A percentile compares a stretch with the other conserved stretches of the same genome.
These are phyloP conservation scores for Clitopilus hobsonii DNA, from an alignment of 768 basidiomycete species.

Conservation along the genomic window DNA sequence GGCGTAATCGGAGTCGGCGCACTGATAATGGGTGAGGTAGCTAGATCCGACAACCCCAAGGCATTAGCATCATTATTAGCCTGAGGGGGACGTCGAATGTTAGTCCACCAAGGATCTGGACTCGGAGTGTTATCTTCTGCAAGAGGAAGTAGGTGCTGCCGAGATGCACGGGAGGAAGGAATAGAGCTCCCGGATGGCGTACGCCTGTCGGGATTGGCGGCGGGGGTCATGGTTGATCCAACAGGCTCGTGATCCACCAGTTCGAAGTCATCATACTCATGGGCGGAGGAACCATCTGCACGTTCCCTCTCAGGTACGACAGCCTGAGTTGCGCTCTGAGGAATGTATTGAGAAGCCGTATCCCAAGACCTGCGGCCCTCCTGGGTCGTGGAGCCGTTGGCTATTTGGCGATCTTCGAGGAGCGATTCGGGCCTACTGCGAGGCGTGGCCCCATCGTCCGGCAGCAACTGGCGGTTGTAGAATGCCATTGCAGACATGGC, in stretches of 20 bases:
- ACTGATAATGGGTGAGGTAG: neutral
- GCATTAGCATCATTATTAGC: neutral
- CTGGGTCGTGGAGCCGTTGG: neutral
- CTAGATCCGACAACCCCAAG: neutral
- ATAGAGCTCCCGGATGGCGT: neutral
- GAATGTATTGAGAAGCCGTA: neutral
- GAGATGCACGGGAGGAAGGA: neutral
- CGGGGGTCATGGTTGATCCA: neutral
- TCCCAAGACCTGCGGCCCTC: neutral
- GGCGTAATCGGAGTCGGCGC: constrained; percentile 1
- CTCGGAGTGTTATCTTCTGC: neutral
- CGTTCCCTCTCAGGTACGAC: neutral
- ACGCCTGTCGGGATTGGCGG: neutral
- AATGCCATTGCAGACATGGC: neutral
- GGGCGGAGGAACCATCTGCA: neutral
- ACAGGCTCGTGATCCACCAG: neutral
- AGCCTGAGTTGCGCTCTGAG: neutral
- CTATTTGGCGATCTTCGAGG: neutral
- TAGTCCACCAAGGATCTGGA: neutral
- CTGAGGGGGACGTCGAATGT: neutral
- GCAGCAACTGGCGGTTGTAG: neutral
- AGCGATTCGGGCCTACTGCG: neutral
- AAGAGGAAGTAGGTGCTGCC: neutral
- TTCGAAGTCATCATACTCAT: neutral
- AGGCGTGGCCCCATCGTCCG: neutral